These are phyloP conservation scores for Circinella minor DNA, from an alignment of 371 early-diverging fungal species.

Conservation along the genomic window DNA sequence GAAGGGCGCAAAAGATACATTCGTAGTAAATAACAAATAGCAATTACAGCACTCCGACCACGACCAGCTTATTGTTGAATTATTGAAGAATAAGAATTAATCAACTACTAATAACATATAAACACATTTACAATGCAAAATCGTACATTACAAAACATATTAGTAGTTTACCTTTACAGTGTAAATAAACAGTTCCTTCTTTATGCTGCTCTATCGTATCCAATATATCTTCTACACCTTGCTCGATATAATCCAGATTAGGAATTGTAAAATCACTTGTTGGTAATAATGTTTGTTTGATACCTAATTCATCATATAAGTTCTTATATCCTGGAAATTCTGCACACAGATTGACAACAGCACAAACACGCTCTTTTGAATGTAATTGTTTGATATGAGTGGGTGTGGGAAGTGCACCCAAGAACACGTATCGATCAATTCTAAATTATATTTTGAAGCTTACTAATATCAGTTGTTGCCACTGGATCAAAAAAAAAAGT, in stretches of 20 bases:
- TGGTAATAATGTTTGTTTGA: constrained; percentile 40
- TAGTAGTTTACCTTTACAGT: constrained; percentile 45
- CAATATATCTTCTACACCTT: constrained; percentile 30
- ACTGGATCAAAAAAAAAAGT: not conserved
- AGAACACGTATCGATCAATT: constrained; percentile 36
- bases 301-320: constrained; percentile 34
- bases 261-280: constrained; percentile 51
- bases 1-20: constrained; percentile 31
- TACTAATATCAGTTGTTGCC: not conserved
- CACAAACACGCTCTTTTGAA: constrained; percentile 28
- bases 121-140: too few relatives aligned
- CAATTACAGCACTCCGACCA: constrained; percentile 50
- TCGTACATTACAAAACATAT: too few relatives aligned
- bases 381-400: constrained; percentile 37
- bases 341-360: constrained; percentile 45
- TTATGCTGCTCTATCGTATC: constrained; percentile 16
- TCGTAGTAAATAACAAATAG: constrained; percentile 46
- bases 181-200: constrained; percentile 36
- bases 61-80: constrained; percentile 35
- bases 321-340: constrained; percentile 51
- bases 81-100: too few relatives aligned
- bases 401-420: constrained; percentile 56
- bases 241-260: constrained; percentile 27
- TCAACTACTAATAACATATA: too few relatives aligned
- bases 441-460: constrained; percentile 11